Conservation (phyloP, 2,329 filamentous ascomycete genomes). For the Xylaria sp. region DNA sequence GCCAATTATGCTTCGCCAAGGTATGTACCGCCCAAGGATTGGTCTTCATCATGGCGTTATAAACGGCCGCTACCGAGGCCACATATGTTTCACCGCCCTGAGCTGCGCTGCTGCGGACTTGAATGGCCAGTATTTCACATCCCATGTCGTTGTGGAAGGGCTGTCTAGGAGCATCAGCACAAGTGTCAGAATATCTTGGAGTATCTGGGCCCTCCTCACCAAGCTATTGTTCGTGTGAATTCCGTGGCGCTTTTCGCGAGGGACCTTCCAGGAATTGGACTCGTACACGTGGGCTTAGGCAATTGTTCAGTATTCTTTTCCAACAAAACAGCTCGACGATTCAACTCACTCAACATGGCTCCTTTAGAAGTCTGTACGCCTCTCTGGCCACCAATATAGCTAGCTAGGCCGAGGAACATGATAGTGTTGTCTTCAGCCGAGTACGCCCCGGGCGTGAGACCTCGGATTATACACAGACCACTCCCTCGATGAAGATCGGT, state of each 20-base stretch:
- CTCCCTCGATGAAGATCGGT: constrained; percentile 47
- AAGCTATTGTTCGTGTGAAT: constrained; percentile 55
- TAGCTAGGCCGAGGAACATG: constrained; percentile 62
- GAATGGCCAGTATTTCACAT: constrained; percentile 54
- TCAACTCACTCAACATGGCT: constrained; percentile 51
- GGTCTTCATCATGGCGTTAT: constrained; percentile 47
- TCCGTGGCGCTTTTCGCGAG: constrained; percentile 52
- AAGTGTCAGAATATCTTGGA: background rate
- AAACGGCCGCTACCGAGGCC: constrained; percentile 50
- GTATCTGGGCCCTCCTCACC: constrained; percentile 40
- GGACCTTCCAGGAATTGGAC: constrained; percentile 52
- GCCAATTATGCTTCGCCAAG: constrained; percentile 50
- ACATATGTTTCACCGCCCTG: constrained; percentile 54
- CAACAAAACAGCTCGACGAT: background rate
- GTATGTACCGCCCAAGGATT: constrained; percentile 47
- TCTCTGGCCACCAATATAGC: constrained; percentile 60
- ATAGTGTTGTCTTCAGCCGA: constrained; percentile 59
- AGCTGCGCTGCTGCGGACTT: constrained; percentile 51
- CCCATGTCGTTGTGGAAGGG: constrained; percentile 60
- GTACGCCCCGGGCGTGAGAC: constrained; percentile 54
- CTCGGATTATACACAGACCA: constrained; percentile 61
- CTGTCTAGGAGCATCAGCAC: constrained; percentile 36
- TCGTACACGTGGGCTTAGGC: constrained; percentile 54
- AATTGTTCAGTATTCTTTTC: constrained; percentile 24
- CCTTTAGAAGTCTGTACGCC: constrained; percentile 57